Evolutionary conservation across 257 asterid genomes (phyloP).

Genomic region (Echium plantagineum): DNA sequence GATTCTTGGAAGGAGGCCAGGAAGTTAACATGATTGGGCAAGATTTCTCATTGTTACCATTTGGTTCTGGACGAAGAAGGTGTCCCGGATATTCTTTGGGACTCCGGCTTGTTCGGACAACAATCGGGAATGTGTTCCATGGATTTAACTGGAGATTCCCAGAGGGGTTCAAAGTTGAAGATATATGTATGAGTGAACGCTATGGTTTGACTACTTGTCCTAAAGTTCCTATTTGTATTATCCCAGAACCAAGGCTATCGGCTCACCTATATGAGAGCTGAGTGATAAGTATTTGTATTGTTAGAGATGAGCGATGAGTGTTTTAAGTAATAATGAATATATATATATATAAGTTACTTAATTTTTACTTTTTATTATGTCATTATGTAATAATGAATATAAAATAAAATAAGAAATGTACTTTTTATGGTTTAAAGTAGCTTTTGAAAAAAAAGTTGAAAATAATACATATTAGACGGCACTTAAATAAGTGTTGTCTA

Average conservation of each 20-base stretch:
- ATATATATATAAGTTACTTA: too few relatives aligned
- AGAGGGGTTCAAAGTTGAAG: background rate
- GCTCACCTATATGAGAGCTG: background rate
- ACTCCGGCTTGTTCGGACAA: slow-evolving; percentile 3
- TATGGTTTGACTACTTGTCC: slow-evolving; percentile 2
- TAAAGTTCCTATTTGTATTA: background rate
- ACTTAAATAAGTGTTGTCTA: too few relatives aligned
- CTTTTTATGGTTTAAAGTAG: too few relatives aligned
- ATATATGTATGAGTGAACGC: slow-evolving; percentile 3
- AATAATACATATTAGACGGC: too few relatives aligned
- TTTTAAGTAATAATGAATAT: too few relatives aligned
- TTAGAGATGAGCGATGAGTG: too few relatives aligned
- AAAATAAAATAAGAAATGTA: too few relatives aligned
- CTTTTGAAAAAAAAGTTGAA: too few relatives aligned
- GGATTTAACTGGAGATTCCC: slow-evolving; percentile 1
- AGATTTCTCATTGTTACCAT: background rate
- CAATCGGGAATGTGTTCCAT: background rate
- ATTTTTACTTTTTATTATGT: too few relatives aligned
- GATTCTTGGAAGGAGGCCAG: background rate
- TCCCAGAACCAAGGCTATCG: background rate
- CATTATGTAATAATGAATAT: too few relatives aligned
- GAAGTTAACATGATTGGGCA: background rate
- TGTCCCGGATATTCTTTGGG: background rate
- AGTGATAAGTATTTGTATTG: too few relatives aligned
- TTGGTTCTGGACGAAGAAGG: slow-evolving; percentile 5